A percentile compares a stretch with the other conserved stretches of the same genome.
Conservation (phyloP, 179 eudicot species). For the Vitellaria paradoxa region DNA sequence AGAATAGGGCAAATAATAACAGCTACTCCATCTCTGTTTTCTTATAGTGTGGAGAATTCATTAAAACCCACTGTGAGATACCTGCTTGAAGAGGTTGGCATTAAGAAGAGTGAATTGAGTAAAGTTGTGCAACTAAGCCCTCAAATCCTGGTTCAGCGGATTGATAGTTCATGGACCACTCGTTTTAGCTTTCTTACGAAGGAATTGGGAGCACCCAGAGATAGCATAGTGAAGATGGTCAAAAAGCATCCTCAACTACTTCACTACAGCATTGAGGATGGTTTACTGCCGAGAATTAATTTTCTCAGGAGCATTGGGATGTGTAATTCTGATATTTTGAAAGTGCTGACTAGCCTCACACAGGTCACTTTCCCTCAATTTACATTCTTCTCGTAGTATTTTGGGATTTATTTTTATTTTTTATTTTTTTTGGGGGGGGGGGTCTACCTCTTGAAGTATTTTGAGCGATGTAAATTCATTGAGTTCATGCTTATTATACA, state of each 20-base stretch:
- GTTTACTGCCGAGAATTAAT: conserved; percentile 75
- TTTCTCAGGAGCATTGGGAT: conserved; percentile 93
- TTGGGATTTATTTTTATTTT: background rate
- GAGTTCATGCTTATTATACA: conserved; percentile 25
- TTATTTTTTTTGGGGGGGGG: background rate
- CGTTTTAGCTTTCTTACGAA: conserved; percentile 72
- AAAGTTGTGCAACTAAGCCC: conserved; percentile 97
- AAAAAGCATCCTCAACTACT: conserved; percentile 93
- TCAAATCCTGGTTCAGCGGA: conserved; percentile 92
- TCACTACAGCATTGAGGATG: conserved; percentile 94
- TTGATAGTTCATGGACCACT: conserved; percentile 77
- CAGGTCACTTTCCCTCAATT: conserved; percentile 49
- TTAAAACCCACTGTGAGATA: conserved; percentile 85
- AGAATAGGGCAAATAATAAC: conserved; percentile 80
- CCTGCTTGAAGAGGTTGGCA: conserved; percentile 89
- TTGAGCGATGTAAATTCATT: background rate
- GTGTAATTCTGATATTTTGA: conserved; percentile 74
- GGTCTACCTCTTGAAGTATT: conserved; percentile 2
- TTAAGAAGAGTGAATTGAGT: conserved; percentile 64
- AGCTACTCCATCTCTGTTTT: conserved; percentile 80
- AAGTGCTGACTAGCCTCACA: conserved; percentile 81
- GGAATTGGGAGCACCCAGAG: conserved; percentile 87
- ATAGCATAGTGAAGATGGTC: conserved; percentile 89
- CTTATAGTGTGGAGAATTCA: conserved; percentile 86
- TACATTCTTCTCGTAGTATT: background rate